phyloP scores from a whole-genome alignment of 345 rosid genomes.

The Syzygium jambos region DNA sequence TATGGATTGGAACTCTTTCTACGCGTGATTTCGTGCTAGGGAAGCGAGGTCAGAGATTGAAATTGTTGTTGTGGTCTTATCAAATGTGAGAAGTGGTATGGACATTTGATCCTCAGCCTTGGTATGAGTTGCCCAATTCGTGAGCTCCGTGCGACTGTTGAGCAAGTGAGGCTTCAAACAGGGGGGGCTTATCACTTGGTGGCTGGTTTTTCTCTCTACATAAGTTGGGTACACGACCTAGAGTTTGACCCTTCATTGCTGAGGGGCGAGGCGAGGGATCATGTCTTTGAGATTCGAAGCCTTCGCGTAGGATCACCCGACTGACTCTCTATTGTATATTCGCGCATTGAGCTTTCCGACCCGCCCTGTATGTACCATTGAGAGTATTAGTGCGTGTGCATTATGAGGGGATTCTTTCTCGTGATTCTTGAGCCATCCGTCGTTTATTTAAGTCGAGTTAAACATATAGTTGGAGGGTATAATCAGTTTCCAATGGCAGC shows the following conservation, averaged over 20 bases:
- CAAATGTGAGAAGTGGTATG: not conserved
- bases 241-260: not conserved
- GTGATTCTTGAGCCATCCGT: not conserved
- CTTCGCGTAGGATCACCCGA: not conserved
- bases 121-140: not conserved
- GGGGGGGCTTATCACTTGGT: not conserved
- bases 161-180: not conserved
- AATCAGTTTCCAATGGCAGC: not conserved
- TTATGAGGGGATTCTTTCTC: not conserved
- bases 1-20: not conserved
- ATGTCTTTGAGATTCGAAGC: not conserved
- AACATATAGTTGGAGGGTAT: not conserved
- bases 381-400: not conserved
- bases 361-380: not conserved
- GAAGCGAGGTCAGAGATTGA: not conserved
- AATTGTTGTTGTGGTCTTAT: not conserved
- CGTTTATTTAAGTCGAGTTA: not conserved
- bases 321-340: not conserved
- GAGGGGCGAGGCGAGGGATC: not conserved
- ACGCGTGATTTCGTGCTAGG: not conserved
- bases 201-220: not conserved
- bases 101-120: not conserved
- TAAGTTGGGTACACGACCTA: not conserved
- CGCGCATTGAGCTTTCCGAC: not conserved
- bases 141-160: not conserved